phyloP scores from a whole-genome alignment of 345 rosid species.

The Anastatica hierochuntica region DNA sequence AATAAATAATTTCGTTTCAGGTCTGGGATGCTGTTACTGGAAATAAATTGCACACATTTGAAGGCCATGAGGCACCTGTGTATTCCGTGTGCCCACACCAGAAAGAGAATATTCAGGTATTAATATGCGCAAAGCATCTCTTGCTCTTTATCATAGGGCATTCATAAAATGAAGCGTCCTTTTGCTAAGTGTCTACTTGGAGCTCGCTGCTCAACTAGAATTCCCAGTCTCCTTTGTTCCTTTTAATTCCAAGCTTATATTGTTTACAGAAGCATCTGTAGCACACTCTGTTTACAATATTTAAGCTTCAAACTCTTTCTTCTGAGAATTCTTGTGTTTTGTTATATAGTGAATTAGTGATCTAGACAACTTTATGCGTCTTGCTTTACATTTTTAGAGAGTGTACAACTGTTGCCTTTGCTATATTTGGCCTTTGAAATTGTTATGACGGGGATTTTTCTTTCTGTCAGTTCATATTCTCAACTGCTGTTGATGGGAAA shows the following conservation, averaged over 20 bases:
- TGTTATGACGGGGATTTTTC: constrained; percentile 1
- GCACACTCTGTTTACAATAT: neutral
- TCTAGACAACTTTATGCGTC: neutral
- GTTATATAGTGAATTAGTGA: neutral
- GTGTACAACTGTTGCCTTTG: neutral
- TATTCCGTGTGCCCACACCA: constrained; percentile 60
- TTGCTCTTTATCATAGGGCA: neutral
- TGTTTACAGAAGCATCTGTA: neutral
- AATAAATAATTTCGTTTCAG: constrained; percentile 16
- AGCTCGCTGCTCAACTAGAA: neutral
- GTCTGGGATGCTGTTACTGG: constrained; percentile 64
- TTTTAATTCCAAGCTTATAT: neutral
- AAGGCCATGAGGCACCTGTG: constrained; percentile 70
- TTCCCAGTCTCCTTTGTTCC: neutral
- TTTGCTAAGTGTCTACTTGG: neutral
- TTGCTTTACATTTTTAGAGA: neutral
- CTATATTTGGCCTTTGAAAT: constrained; percentile 1
- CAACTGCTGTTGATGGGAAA: constrained; percentile 51
- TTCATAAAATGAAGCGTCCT: neutral
- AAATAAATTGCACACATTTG: constrained; percentile 43
- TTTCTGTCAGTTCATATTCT: constrained; percentile 42
- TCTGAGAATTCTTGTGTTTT: neutral
- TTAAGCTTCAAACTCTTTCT: constrained; percentile 9
- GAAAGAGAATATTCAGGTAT: constrained; percentile 60
- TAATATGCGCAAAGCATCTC: neutral